Evolutionary conservation across 352 stramenopile genomes (phyloP), one percentile per base, ranked within the genome.

Genomic region (Phytophthora megakarya): DNA sequence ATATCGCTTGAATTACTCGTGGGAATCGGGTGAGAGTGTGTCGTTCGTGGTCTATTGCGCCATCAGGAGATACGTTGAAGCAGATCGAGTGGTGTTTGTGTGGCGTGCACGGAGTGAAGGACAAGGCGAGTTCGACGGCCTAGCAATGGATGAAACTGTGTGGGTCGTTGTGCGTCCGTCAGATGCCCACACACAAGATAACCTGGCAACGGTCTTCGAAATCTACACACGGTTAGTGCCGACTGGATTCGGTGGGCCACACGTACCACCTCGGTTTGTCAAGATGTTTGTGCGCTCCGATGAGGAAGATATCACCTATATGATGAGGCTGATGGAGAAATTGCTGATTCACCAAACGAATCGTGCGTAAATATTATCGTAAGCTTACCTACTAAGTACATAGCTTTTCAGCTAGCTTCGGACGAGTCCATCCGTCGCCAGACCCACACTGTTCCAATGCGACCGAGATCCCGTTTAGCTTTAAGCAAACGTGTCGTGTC

Each of bases 71-170:
- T 89, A 82, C 44, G 61, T 70, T 1, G 72, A 84, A 39, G 37
- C 21, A 0, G 54, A 76, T 26, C 72, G 77, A 18, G 67, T 80
- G 43, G 77, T 84, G 66, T 69, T 86, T 10, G 80, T 85, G 45
- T 89, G 75, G 75, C 73, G 74, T 13, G 59, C 62, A 5, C 58
- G 73, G 9, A 64, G 49, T 2, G 65, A 80, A 42, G 67, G 71
- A n/a, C 65, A 73, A 25, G 47, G 68, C 8, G 39, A 32, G 30
- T 64, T 65, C 21, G 65, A 61, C 61, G 60, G 0, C 63, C 80
- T 61, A 67, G 71, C 38, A 76, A 70, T 44, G 57, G 67, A 85
- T 23, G 71, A 86, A 37, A 81, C 65, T 0, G 76, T 67, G 18
- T 85, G 76, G 76, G 72, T 76, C 23, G 56, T 72, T 9, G 48